phyloP scores from a whole-genome alignment of 1,284 basidiomycete genomes.

The Ceratobasidium papillatum region DNA sequence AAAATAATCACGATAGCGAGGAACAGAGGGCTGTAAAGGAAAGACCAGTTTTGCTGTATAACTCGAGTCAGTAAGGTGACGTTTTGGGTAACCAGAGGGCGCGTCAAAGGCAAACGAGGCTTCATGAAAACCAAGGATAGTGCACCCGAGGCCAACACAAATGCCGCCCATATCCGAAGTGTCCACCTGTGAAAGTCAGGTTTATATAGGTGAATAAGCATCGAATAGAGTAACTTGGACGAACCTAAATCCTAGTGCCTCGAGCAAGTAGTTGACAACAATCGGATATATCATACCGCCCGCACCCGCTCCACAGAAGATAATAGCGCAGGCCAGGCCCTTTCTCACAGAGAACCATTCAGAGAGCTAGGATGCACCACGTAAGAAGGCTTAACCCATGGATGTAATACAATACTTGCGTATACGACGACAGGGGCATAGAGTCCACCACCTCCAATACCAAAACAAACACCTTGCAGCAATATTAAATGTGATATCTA shows the following conservation, averaged over 20 bases:
- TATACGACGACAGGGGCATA: constrained; percentile 41
- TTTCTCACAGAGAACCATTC: constrained; percentile 44
- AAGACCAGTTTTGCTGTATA: constrained; percentile 29
- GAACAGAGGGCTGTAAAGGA: constrained; percentile 31
- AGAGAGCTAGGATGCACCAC: constrained; percentile 14
- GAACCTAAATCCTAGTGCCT: constrained; percentile 43
- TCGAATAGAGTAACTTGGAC: background rate
- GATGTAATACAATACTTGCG: background rate
- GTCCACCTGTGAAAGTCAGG: constrained; percentile 42
- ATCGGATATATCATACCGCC: constrained; percentile 47
- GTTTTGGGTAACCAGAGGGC: background rate
- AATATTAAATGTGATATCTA: constrained; percentile 42
- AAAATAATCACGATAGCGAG: constrained; percentile 12
- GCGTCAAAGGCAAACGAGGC: constrained; percentile 30
- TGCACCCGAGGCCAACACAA: constrained; percentile 23
- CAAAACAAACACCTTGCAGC: constrained; percentile 38
- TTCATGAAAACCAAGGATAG: constrained; percentile 17
- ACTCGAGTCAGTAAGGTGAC: background rate
- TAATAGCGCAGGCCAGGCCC: constrained; percentile 37
- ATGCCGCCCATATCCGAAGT: constrained; percentile 43
- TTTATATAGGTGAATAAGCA: background rate
- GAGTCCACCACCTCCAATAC: constrained; percentile 37
- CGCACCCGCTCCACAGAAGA: constrained; percentile 44
- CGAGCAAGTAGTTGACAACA: constrained; percentile 42
- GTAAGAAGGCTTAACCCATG: too few species aligned